Conservation (phyloP, 345 rosid species). For the Angophora floribunda region DNA sequence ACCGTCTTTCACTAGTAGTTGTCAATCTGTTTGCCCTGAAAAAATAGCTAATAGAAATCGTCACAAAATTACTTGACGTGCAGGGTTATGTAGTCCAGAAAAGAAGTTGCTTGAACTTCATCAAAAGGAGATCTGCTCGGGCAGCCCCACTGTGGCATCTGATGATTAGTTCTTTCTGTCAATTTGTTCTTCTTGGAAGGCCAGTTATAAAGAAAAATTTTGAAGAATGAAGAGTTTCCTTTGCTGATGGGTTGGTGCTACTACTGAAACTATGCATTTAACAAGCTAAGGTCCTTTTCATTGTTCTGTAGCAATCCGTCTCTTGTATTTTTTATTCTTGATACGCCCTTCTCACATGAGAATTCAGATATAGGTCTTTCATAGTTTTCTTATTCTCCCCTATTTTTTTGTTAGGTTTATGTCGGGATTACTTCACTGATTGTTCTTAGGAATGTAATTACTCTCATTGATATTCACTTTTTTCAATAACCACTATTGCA, state of each 20-base stretch:
- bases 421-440: not conserved
- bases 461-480: not conserved
- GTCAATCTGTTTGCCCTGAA: not conserved
- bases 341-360: not conserved
- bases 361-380: not conserved
- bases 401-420: not conserved
- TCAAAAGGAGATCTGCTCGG: slow-evolving; percentile 53
- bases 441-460: not conserved
- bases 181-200: not conserved
- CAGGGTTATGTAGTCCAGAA: slow-evolving; percentile 85
- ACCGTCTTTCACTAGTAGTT: not conserved
- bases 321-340: not conserved
- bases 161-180: slow-evolving; percentile 25
- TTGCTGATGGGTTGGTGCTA: not conserved
- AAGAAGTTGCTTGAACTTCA: slow-evolving; percentile 67
- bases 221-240: not conserved
- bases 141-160: slow-evolving; percentile 55
- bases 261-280: not conserved
- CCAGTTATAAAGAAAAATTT: not conserved
- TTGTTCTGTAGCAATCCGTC: not conserved
- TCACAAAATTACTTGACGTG: not conserved
- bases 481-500: not conserved
- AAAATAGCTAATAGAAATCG: not conserved
- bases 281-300: not conserved
- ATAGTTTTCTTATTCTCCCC: not conserved